Conservation (phyloP, 768 basidiomycete genomes). For the Termitomyces sp. region DNA sequence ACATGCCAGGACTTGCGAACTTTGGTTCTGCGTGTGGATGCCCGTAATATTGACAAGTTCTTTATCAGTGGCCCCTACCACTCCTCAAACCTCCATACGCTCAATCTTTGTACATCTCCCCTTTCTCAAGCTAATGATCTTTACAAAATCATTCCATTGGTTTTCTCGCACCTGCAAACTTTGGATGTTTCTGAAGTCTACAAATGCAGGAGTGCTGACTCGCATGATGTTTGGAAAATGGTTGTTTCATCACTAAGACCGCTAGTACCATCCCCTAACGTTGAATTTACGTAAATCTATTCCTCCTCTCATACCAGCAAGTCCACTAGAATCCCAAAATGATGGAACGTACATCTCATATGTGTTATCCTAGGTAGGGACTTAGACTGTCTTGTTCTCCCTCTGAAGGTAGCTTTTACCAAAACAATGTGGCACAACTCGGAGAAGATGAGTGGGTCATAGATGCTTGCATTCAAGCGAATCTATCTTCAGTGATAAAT, state of each 20-base stretch:
- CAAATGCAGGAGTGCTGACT: too few species aligned
- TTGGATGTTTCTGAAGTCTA: neutral
- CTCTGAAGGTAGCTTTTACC: too few species aligned
- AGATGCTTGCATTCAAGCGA: too few species aligned
- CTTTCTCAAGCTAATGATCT: neutral
- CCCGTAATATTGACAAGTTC: neutral
- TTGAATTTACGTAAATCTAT: too few species aligned
- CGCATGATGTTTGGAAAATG: neutral
- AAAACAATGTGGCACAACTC: too few species aligned
- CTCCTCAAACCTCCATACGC: neutral
- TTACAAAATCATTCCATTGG: neutral
- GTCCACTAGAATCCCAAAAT: too few species aligned
- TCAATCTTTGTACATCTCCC: neutral
- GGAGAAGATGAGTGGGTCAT: too few species aligned
- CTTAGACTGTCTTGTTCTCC: too few species aligned
- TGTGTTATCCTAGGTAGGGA: too few species aligned
- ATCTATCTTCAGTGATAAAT: too few species aligned
- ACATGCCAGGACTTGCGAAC: neutral
- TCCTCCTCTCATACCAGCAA: too few species aligned
- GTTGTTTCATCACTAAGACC: neutral
- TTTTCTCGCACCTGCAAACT: neutral
- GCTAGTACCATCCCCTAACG: neutral
- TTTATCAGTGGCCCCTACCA: neutral
- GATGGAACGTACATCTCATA: too few species aligned
- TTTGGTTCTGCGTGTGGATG: neutral